A percentile compares a stretch with the other conserved stretches of the same genome.
Evolutionary conservation across 495 filamentous ascomycete species (phyloP).

Genomic region (Hypoxylon cercidicola): DNA sequence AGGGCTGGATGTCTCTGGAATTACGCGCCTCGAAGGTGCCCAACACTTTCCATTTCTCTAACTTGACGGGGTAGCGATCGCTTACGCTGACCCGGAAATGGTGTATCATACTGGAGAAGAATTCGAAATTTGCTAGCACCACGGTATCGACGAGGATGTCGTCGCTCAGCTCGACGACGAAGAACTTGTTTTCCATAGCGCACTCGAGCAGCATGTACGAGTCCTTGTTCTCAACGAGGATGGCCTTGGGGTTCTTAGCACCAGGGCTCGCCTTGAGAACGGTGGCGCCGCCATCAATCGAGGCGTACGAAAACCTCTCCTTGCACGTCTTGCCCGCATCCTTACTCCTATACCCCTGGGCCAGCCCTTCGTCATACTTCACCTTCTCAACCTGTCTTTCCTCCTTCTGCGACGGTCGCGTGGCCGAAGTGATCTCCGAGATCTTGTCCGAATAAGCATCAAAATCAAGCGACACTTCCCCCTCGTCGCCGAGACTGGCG

Average conservation of each 20-base stretch:
- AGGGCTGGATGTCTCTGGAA: slow-evolving; percentile 92
- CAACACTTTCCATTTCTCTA: slow-evolving; percentile 89
- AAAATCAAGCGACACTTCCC: slow-evolving; percentile 92
- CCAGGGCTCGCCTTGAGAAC: slow-evolving; percentile 87
- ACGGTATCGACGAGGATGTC: slow-evolving; percentile 96
- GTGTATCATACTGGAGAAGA: slow-evolving; percentile 96
- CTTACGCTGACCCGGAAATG: slow-evolving; percentile 89
- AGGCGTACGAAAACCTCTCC: slow-evolving; percentile 96
- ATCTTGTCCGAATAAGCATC: slow-evolving; percentile 64
- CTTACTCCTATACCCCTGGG: slow-evolving; percentile 73
- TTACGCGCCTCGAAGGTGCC: slow-evolving; percentile 92
- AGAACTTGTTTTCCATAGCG: slow-evolving; percentile 85
- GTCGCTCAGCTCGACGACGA: slow-evolving; percentile 87
- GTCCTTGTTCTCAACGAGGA: slow-evolving; percentile 96
- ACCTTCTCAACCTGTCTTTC: slow-evolving; percentile 57
- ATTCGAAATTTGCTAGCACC: slow-evolving; percentile 96
- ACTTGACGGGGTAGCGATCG: slow-evolving; percentile 91
- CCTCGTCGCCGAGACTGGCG: slow-evolving; percentile 75
- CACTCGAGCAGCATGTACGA: slow-evolving; percentile 98
- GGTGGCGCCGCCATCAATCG: slow-evolving; percentile 94
- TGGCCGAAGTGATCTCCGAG: slow-evolving; percentile 48
- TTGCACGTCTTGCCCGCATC: slow-evolving; percentile 91
- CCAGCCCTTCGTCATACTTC: slow-evolving; percentile 56
- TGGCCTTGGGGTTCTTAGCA: slow-evolving; percentile 83
- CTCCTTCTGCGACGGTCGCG: slow-evolving; percentile 51